These are phyloP conservation scores for Rhodamnia rubescens DNA, from an alignment of 345 rosid species.

Conservation along the genomic window DNA sequence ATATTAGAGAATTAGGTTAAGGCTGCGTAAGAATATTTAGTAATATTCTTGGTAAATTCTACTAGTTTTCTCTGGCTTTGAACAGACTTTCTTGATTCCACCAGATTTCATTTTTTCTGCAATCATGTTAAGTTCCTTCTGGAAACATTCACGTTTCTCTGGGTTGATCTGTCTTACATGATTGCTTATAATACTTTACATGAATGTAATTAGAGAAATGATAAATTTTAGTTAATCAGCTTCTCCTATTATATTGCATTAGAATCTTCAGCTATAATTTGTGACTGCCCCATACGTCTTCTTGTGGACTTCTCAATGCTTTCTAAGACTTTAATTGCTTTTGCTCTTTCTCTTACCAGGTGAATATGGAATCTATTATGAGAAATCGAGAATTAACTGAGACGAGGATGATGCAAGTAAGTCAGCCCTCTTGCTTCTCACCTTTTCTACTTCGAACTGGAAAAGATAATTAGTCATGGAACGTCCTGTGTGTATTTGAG, in stretches of 20 bases:
- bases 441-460: neutral
- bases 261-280: neutral
- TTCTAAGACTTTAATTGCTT: neutral
- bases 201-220: neutral
- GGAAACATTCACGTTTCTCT: neutral
- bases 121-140: neutral
- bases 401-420: constrained; percentile 99
- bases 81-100: neutral
- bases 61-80: neutral
- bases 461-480: neutral
- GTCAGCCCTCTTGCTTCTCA: neutral
- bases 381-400: constrained; percentile 94
- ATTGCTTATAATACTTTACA: neutral
- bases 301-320: neutral
- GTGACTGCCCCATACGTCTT: neutral
- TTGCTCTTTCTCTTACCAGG: constrained; percentile 23
- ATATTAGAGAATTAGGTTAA: neutral
- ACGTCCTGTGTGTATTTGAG: neutral
- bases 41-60: neutral
- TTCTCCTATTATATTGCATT: neutral
- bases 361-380: constrained; percentile 89
- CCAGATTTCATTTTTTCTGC: neutral
- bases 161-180: neutral
- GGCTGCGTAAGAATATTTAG: neutral
- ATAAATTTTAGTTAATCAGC: neutral